Conservation (phyloP, 2,329 filamentous ascomycete species). For the Nemania serpens region DNA sequence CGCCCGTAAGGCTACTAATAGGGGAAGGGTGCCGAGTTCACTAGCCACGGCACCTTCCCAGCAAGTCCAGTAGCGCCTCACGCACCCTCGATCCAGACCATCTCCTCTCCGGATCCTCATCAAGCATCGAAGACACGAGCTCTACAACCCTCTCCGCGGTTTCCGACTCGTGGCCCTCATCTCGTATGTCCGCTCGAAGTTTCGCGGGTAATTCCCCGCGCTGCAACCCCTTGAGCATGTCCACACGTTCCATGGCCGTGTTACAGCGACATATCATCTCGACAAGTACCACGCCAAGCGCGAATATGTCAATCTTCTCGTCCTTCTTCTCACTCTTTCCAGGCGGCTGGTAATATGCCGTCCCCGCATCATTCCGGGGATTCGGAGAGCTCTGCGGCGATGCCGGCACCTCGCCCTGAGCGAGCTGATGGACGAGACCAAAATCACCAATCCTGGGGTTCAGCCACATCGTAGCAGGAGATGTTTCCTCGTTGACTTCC, state of each 20-base stretch:
- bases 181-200: constrained; percentile 23
- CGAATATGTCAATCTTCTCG: constrained; percentile 64
- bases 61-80: constrained; percentile 28
- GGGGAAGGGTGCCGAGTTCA: background rate
- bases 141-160: constrained; percentile 25
- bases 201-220: constrained; percentile 29
- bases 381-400: constrained; percentile 5
- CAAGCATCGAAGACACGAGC: constrained; percentile 34
- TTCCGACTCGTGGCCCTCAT: constrained; percentile 30
- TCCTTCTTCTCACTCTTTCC: constrained; percentile 40
- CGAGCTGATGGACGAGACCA: constrained; percentile 62
- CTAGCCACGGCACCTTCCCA: constrained; percentile 23
- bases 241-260: constrained; percentile 54
- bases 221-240: constrained; percentile 37
- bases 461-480: constrained; percentile 45
- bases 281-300: constrained; percentile 63
- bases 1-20: background rate
- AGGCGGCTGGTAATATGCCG: constrained; percentile 65
- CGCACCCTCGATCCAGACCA: constrained; percentile 33
- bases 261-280: constrained; percentile 62
- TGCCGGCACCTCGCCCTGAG: constrained; percentile 41
- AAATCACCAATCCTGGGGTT: constrained; percentile 70
- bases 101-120: constrained; percentile 32
- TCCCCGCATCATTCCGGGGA: constrained; percentile 57
- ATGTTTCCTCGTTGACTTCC: background rate